Evolutionary conservation across 2,329 filamentous ascomycete genomes (phyloP).

Genomic region (Cladobotryum protrusum): DNA sequence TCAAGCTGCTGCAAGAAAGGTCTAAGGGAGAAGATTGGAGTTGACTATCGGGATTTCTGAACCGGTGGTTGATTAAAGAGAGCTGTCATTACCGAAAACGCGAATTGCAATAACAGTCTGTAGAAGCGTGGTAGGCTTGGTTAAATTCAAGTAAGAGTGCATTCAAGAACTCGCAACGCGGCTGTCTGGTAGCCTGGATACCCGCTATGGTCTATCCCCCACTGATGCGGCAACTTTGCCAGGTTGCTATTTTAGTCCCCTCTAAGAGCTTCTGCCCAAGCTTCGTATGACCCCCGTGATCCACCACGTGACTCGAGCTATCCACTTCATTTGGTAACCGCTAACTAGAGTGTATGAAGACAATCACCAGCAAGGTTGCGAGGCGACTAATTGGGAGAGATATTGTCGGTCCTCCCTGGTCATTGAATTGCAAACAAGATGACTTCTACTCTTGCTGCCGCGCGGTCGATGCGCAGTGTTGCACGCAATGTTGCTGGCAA

Average conservation of each 20-base stretch:
- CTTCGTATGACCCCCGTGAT: conserved; percentile 16
- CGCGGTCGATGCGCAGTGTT: conserved; percentile 46
- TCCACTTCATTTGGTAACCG: conserved; percentile 18
- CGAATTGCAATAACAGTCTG: neutral
- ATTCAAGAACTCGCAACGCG: conserved; percentile 23
- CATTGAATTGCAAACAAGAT: conserved; percentile 36
- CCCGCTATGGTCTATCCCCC: neutral
- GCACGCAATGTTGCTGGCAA: conserved; percentile 43
- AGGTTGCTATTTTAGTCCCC: neutral
- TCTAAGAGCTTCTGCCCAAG: conserved; percentile 8
- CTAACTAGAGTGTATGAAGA: conserved; percentile 17
- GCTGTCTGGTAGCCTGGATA: conserved; percentile 33
- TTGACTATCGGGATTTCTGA: neutral
- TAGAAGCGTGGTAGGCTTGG: neutral
- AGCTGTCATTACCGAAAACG: too few species aligned
- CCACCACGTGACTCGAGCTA: conserved; percentile 22
- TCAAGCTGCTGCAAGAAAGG: neutral
- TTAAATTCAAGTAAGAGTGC: neutral
- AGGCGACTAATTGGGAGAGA: conserved; percentile 22
- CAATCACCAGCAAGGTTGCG: conserved; percentile 15
- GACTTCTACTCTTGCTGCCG: conserved; percentile 50
- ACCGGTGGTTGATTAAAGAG: neutral
- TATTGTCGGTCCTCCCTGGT: conserved; percentile 23
- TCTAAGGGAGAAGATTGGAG: neutral
- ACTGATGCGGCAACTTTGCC: neutral